Evolutionary conservation across 2,329 filamentous ascomycete genomes (phyloP).

Genomic region (Aaosphaeria arxii): DNA sequence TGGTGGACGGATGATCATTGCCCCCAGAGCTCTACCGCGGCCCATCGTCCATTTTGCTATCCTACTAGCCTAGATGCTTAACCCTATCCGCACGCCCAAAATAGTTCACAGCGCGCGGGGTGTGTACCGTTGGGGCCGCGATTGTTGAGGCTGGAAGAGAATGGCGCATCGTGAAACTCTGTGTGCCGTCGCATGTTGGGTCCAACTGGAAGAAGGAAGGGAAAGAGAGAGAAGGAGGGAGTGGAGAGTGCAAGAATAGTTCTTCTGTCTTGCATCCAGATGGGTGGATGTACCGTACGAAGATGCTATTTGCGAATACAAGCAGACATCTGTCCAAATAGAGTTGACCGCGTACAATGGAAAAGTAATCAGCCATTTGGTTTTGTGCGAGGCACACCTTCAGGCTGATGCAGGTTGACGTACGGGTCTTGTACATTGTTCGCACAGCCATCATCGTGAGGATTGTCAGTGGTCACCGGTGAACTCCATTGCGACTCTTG

Average conservation of each 20-base stretch:
- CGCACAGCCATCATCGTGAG: slow-evolving; percentile 15
- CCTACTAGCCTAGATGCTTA: slow-evolving; percentile 13
- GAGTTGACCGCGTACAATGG: slow-evolving; percentile 5
- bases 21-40: slow-evolving; percentile 1
- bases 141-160: not conserved
- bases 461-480: slow-evolving; percentile 23
- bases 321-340: not conserved
- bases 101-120: not conserved
- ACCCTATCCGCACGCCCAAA: slow-evolving; percentile 6
- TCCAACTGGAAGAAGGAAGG: not conserved
- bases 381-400: slow-evolving; percentile 12
- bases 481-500: slow-evolving; percentile 5
- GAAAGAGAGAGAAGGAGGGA: not conserved
- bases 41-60: not conserved
- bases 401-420: slow-evolving; percentile 15
- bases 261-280: too few relatives aligned
- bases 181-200: slow-evolving; percentile 7
- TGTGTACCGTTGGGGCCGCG: not conserved
- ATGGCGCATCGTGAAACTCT: slow-evolving; percentile 15
- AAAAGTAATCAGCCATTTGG: slow-evolving; percentile 16
- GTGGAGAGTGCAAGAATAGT: too few relatives aligned
- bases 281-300: too few relatives aligned
- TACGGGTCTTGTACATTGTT: slow-evolving; percentile 8
- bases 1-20: slow-evolving; percentile 11
- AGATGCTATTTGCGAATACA: not conserved